Evolutionary conservation across 306 rosid species (phyloP).

Genomic region (Vigna nakashimae): DNA sequence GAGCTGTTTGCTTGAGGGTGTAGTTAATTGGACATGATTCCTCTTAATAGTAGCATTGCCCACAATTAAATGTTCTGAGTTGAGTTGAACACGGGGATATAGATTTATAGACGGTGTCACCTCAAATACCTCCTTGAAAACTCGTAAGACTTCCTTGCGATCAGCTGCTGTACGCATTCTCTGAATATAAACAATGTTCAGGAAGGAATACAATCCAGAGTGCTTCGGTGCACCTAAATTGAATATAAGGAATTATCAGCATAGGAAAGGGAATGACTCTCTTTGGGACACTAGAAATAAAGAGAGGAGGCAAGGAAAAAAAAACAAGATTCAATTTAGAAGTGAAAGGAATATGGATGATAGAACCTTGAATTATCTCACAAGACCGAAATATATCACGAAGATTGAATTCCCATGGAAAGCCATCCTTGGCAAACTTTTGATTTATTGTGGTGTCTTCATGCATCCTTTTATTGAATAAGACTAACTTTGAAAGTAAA

Average conservation of each 20-base stretch:
- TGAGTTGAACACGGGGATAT: conserved; percentile 73
- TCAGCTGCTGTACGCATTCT: conserved; percentile 90
- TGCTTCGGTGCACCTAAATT: conserved; percentile 59
- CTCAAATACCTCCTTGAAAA: conserved; percentile 73
- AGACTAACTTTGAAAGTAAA: conserved; percentile 66
- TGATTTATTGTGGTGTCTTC: conserved; percentile 75
- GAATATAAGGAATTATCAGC: conserved; percentile 41
- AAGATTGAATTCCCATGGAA: conserved; percentile 97
- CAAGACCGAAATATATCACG: conserved; percentile 94
- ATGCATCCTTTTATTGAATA: conserved; percentile 78
- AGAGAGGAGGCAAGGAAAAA: not conserved
- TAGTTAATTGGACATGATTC: conserved; percentile 53
- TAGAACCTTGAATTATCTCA: conserved; percentile 78
- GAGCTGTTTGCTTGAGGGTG: conserved; percentile 52
- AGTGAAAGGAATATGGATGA: conserved; percentile 25
- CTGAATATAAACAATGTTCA: conserved; percentile 81
- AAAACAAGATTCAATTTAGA: conserved; percentile 6
- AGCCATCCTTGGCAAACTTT: conserved; percentile 86
- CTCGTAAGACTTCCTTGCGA: conserved; percentile 72
- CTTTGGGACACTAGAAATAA: not conserved
- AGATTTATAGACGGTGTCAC: conserved; percentile 70
- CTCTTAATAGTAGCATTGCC: conserved; percentile 72
- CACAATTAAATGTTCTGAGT: conserved; percentile 58
- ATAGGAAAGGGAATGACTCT: not conserved
- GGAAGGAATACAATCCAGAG: conserved; percentile 63